A percentile compares a stretch with the other conserved stretches of the same genome.
Evolutionary conservation across 2,329 filamentous ascomycete species (phyloP).

Genomic region (Fusarium anguioides): DNA sequence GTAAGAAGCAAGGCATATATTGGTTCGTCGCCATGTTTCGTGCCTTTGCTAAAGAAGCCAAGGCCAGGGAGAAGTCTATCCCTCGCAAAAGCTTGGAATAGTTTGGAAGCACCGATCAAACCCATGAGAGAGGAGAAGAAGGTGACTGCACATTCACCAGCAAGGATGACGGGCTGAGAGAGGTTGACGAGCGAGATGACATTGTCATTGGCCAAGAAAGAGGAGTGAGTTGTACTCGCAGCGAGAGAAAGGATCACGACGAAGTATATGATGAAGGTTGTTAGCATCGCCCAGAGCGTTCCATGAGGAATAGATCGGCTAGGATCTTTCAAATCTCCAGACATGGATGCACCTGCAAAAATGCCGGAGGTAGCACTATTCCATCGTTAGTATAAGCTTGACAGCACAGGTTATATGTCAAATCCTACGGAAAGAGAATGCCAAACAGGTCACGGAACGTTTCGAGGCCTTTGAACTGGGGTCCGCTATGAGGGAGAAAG

Average conservation of each 20-base stretch:
- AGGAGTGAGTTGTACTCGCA: constrained; percentile 77
- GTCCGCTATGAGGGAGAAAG: constrained; percentile 75
- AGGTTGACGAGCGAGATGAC: constrained; percentile 84
- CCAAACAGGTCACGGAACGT: constrained; percentile 87
- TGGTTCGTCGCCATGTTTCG: constrained; percentile 77
- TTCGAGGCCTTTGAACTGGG: constrained; percentile 69
- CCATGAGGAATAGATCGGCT: constrained; percentile 87
- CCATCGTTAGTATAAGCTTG: background rate
- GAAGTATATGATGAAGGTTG: constrained; percentile 81
- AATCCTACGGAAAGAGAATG: constrained; percentile 76
- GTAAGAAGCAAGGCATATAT: constrained; percentile 81
- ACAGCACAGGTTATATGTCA: background rate
- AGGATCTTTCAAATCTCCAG: constrained; percentile 83
- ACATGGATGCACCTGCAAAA: constrained; percentile 86
- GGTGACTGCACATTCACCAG: constrained; percentile 84
- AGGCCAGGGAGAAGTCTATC: constrained; percentile 84
- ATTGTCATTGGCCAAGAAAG: constrained; percentile 79
- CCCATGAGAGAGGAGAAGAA: constrained; percentile 91
- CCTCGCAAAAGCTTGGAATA: constrained; percentile 83
- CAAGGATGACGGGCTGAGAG: constrained; percentile 77
- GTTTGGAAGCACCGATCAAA: constrained; percentile 84
- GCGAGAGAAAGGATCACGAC: constrained; percentile 83
- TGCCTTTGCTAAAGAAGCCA: constrained; percentile 78
- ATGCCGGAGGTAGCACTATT: constrained; percentile 64
- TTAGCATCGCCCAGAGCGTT: constrained; percentile 80